Evolutionary conservation across 257 asterid species (phyloP), one percentile per base, ranked within the genome.

Genomic region (Rhazya stricta): DNA sequence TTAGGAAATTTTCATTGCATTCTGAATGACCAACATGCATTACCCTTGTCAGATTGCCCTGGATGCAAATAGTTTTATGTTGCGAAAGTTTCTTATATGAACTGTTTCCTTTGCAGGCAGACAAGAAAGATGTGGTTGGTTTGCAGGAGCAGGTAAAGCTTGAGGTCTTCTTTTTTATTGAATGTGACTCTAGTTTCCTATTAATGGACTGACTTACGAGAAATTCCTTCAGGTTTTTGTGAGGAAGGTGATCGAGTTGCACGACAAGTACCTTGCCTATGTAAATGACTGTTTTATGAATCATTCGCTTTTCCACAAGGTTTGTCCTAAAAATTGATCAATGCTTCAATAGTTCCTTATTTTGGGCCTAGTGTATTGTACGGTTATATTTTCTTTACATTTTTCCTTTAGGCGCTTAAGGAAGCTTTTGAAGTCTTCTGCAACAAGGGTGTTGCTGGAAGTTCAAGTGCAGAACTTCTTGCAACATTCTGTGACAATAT

Each of bases 241-340:
- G 67, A 86, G 98, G 76, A 93, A 93, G 83, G 95, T 96, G 60
- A 91, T 96, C 63, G 97, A 96, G 82, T 89, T 93, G 74, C 99
- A 96, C 66, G 99, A 96, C 89, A 96, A 96, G 83, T 96, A 79
- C 89, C 88, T 96, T 86, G 89, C 96, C 27, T 93, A 93, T 80
- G 98, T 96, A 68, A 91, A 85, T 54, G 90, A 86, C 74, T 96
- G 99, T 81, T 96, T 93, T 75, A 83, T 79, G 79, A 96, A 96
- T 75, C 96, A 96, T 88, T 85, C 99, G 3, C 97, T 96, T 79
- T 96, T 96, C 86, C 99, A 96, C 84, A 96, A 96, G 99, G 99
- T 95, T 78, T 76, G 89, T 76, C 65, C 79, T 39, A 56, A 62
- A 36, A 77, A 68, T 45, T 67, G 43, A 54, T 65, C 16, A 45